Conservation (phyloP, 306 rosid genomes). For the Lablab purpureus region DNA sequence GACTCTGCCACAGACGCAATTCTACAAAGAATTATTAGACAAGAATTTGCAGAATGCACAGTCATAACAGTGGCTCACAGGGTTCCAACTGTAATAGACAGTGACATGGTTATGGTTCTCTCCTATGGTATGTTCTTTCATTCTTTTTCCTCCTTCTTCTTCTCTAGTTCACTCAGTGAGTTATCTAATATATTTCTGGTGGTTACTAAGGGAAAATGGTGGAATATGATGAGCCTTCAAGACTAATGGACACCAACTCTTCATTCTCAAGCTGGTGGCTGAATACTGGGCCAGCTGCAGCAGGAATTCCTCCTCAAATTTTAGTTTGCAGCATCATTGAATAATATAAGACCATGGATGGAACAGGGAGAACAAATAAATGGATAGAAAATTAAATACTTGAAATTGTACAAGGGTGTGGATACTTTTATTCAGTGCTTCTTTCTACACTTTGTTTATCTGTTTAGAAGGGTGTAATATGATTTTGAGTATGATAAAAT, state of each 20-base stretch:
- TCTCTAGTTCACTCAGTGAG: not conserved
- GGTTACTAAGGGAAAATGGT: constrained; percentile 61
- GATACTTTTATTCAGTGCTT: not conserved
- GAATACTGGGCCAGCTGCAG: constrained; percentile 83
- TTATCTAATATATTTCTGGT: not conserved
- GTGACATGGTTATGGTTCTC: constrained; percentile 89
- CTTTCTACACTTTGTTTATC: not conserved
- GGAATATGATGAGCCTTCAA: constrained; percentile 78
- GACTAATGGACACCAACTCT: constrained; percentile 67
- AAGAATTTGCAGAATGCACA: constrained; percentile 75
- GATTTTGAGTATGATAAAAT: no score
- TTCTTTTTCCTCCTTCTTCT: not conserved
- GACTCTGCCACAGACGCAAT: constrained; percentile 78
- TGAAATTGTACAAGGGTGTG: not conserved
- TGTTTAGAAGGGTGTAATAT: no score
- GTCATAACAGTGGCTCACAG: constrained; percentile 83
- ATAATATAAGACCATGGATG: not conserved
- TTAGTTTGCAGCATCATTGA: constrained; percentile 15
- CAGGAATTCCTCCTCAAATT: constrained; percentile 44
- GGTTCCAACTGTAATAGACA: constrained; percentile 83
- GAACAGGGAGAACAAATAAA: not conserved
- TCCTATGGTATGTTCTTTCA: constrained; percentile 64
- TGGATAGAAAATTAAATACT: not conserved
- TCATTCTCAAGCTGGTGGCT: constrained; percentile 80
- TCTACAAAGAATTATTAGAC: constrained; percentile 67